Conservation (phyloP, 1,284 basidiomycete genomes). For the Ustilago bromivora region DNA sequence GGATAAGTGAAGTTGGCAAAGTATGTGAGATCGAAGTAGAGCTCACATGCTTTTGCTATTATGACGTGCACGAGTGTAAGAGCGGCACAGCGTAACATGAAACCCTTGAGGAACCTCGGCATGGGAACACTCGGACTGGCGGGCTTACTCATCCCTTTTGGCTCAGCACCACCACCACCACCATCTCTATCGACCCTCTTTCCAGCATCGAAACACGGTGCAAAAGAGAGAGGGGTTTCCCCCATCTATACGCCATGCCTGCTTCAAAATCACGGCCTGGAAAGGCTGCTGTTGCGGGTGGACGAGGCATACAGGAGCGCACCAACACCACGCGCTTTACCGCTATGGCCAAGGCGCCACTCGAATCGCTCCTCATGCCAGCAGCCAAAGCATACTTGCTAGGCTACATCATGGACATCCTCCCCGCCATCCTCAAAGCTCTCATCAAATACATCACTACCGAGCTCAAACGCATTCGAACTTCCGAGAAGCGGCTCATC, state of each 20-base stretch:
- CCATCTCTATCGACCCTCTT: not conserved
- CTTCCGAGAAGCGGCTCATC: slow-evolving; percentile 32
- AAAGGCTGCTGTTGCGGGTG: not conserved
- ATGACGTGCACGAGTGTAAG: not conserved
- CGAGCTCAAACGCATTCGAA: slow-evolving; percentile 45
- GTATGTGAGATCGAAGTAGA: too few species aligned
- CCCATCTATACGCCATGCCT: slow-evolving; percentile 9
- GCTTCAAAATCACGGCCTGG: slow-evolving; percentile 8
- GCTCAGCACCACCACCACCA: not conserved
- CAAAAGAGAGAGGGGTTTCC: not conserved
- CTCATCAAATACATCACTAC: slow-evolving; percentile 50
- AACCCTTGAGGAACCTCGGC: not conserved
- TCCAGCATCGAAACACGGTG: not conserved
- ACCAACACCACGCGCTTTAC: slow-evolving; percentile 1
- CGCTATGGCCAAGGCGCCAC: slow-evolving; percentile 12
- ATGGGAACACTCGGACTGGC: slow-evolving; percentile 3
- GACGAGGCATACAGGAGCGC: slow-evolving; percentile 6
- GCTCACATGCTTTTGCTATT: not conserved
- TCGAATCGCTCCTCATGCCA: slow-evolving; percentile 54
- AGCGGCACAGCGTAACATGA: slow-evolving; percentile 3
- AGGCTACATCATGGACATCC: slow-evolving; percentile 60
- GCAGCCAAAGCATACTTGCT: slow-evolving; percentile 58
- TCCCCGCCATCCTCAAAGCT: slow-evolving; percentile 61
- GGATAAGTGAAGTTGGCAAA: too few species aligned
- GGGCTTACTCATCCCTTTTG: not conserved